phyloP scores from a whole-genome alignment of 345 rosid genomes.

The Psidium friedrichsthalianum region DNA sequence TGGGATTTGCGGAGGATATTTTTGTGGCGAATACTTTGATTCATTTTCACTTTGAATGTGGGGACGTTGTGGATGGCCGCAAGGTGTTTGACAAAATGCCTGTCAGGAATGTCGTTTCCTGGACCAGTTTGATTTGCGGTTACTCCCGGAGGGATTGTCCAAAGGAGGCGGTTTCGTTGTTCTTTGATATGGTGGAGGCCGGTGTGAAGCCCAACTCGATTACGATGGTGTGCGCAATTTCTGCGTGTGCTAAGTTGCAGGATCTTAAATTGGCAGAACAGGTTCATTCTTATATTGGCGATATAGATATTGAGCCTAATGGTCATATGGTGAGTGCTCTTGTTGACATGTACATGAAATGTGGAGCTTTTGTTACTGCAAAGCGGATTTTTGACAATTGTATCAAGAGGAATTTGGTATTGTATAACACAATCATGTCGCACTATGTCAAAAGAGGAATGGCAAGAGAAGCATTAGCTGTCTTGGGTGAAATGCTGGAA shows the following conservation, averaged over 20 bases:
- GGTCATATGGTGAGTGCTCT: constrained; percentile 43
- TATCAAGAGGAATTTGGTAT: constrained; percentile 30
- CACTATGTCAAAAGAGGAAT: constrained; percentile 42
- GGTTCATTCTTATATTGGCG: constrained; percentile 27
- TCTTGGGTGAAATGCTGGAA: constrained; percentile 34
- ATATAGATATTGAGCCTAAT: constrained; percentile 24
- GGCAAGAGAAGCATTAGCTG: constrained; percentile 32
- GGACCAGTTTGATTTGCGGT: constrained; percentile 70
- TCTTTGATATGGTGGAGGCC: constrained; percentile 38
- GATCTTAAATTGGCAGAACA: constrained; percentile 36
- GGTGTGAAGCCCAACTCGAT: constrained; percentile 38
- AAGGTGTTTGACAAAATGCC: constrained; percentile 54
- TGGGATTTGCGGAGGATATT: constrained; percentile 30
- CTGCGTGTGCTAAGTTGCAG: constrained; percentile 55
- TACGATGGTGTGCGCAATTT: constrained; percentile 47
- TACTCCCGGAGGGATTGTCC: constrained; percentile 31
- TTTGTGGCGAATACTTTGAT: constrained; percentile 50
- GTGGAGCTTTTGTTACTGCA: constrained; percentile 34
- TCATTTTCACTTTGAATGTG: constrained; percentile 48
- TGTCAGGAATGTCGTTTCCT: constrained; percentile 49
- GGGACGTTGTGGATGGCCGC: constrained; percentile 26
- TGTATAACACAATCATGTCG: constrained; percentile 44
- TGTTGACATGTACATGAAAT: constrained; percentile 70
- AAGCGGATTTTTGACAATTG: constrained; percentile 37
- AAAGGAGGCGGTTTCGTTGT: constrained; percentile 42